A percentile compares a stretch with the other conserved stretches of the same genome.
Evolutionary conservation across 768 basidiomycete genomes (phyloP).

Genomic region (Pleurotus ostreatus): DNA sequence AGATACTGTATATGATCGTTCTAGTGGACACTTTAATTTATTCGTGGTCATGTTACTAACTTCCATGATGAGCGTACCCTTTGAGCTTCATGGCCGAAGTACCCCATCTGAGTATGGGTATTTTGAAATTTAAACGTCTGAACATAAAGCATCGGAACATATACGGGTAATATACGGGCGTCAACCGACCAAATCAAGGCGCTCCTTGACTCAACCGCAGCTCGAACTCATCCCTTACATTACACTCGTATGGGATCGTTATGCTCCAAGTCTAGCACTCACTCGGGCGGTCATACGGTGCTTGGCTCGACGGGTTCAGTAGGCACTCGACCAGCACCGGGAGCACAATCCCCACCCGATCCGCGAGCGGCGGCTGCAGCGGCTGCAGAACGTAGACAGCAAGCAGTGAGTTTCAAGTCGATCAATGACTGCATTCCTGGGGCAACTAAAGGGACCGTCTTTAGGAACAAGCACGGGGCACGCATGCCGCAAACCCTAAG

Average conservation of each 20-base stretch:
- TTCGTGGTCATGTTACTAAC: no score
- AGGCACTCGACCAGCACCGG: slow-evolving; percentile 21
- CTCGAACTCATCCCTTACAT: background rate
- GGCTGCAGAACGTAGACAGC: slow-evolving; percentile 57
- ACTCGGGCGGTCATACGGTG: slow-evolving; percentile 47
- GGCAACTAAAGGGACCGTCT: slow-evolving; percentile 13
- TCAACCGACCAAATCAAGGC: background rate
- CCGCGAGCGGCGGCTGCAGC: slow-evolving; percentile 54
- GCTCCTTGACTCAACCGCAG: background rate
- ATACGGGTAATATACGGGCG: background rate
- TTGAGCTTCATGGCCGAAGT: no score
- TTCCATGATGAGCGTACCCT: no score
- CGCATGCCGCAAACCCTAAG: slow-evolving; percentile 40
- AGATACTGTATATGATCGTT: no score
- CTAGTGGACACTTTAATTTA: no score
- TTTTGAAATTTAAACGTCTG: slow-evolving; percentile 43
- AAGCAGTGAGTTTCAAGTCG: slow-evolving; percentile 40
- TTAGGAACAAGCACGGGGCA: slow-evolving; percentile 42
- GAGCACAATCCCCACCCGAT: slow-evolving; percentile 28
- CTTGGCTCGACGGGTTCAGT: slow-evolving; percentile 31
- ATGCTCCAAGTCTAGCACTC: slow-evolving; percentile 45
- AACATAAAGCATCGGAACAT: slow-evolving; percentile 19
- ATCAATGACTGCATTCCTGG: slow-evolving; percentile 12
- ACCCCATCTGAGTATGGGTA: slow-evolving; percentile 18
- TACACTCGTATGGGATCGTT: slow-evolving; percentile 47